Conservation (phyloP, 345 rosid genomes). For the Citrus sinensis region DVS_A1.0 CM039165.1:24859501-24860000, state of each 20-base stretch:
- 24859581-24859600: neutral
- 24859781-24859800: neutral
- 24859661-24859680: neutral
- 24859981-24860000: neutral
- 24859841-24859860: too few relatives aligned
- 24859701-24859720: too few relatives aligned
- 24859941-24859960: neutral
- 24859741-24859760: neutral
- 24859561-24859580: neutral
- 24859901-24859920: too few relatives aligned
- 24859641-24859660: neutral
- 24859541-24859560: constrained; percentile 1
- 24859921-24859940: neutral
- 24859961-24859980: too few relatives aligned
- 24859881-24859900: too few relatives aligned
- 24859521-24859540: neutral
- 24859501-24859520: neutral
- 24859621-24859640: neutral
- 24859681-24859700: too few relatives aligned
- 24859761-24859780: neutral
- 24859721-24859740: neutral
- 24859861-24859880: too few relatives aligned
- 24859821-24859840: neutral
- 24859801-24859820: neutral
- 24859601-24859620: neutral